phyloP scores from a whole-genome alignment of 768 basidiomycete species.

The Suillus luteus region DNA sequence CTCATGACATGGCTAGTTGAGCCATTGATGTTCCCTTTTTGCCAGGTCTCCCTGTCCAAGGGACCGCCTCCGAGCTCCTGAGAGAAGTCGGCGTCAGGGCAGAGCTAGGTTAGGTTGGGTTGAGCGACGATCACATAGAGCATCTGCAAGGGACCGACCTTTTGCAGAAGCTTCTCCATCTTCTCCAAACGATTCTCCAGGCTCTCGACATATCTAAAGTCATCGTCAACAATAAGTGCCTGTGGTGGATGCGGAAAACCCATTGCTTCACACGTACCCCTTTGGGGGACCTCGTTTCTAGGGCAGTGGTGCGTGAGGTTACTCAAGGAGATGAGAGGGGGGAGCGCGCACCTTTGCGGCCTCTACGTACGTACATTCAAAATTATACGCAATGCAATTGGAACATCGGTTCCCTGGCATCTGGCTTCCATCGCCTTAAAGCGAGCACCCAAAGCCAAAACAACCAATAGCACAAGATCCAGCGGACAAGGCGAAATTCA shows the following conservation, averaged over 20 bases:
- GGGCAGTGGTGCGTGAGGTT: not conserved
- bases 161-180: constrained; percentile 61
- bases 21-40: constrained; percentile 18
- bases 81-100: constrained; percentile 63
- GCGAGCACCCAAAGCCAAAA: not conserved
- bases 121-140: constrained; percentile 10
- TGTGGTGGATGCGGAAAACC: not conserved
- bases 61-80: constrained; percentile 51
- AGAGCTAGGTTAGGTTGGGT: constrained; percentile 60
- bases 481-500: not conserved
- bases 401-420: constrained; percentile 57
- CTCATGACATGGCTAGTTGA: constrained; percentile 20
- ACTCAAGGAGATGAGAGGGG: not conserved
- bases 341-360: constrained; percentile 49
- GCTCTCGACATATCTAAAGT: constrained; percentile 56
- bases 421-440: constrained; percentile 59
- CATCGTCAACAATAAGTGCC: constrained; percentile 3
- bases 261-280: constrained; percentile 26
- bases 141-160: constrained; percentile 35
- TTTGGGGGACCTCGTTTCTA: constrained; percentile 46
- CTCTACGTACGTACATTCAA: constrained; percentile 56
- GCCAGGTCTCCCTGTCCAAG: constrained; percentile 43
- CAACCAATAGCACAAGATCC: not conserved
- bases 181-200: constrained; percentile 64
- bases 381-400: constrained; percentile 51